Percentiles rank a stretch among this genome's conserved stretches.
These are phyloP conservation scores for Uronychia binucleata DNA, from an alignment of 73 alveolate genomes.

Conservation along the genomic window DNA sequence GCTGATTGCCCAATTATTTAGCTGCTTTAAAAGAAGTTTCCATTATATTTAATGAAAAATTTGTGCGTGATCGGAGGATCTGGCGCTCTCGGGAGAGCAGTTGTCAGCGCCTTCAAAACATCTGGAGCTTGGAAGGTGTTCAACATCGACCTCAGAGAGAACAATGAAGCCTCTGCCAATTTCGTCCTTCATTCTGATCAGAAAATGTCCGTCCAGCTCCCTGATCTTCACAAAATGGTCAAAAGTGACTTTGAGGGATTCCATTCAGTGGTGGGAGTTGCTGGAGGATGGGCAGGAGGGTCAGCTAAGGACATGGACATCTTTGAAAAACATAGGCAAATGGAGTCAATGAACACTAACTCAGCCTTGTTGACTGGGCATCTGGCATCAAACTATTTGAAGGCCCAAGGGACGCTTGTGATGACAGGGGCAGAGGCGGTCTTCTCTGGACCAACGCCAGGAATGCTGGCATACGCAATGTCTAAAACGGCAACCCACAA, in stretches of 20 bases:
- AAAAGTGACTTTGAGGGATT: background rate
- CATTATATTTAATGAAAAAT: constrained; percentile 14
- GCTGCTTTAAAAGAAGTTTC: background rate
- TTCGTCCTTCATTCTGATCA: constrained; percentile 21
- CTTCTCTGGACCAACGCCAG: constrained; percentile 75
- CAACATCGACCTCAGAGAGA: constrained; percentile 62
- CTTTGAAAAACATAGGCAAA: constrained; percentile 47
- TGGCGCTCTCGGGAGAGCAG: constrained; percentile 83
- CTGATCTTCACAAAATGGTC: constrained; percentile 15
- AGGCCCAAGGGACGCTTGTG: constrained; percentile 69
- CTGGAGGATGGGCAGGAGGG: constrained; percentile 91
- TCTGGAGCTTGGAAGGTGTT: constrained; percentile 70
- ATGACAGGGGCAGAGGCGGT: constrained; percentile 88
- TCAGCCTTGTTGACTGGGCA: constrained; percentile 83
- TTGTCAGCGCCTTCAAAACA: constrained; percentile 64
- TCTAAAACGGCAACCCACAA: constrained; percentile 87
- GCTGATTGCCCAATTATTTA: background rate
- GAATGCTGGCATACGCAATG: constrained; percentile 77
- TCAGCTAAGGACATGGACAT: constrained; percentile 65
- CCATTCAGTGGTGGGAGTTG: constrained; percentile 72
- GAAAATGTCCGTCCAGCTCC: constrained; percentile 20
- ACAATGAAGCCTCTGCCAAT: constrained; percentile 70
- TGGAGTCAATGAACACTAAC: constrained; percentile 59
- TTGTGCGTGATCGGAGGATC: constrained; percentile 72
- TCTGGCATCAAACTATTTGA: constrained; percentile 68